Evolutionary conservation across 768 basidiomycete genomes (phyloP), one percentile per base, ranked within the genome.

Genomic region (Lepiota venenata): DNA sequence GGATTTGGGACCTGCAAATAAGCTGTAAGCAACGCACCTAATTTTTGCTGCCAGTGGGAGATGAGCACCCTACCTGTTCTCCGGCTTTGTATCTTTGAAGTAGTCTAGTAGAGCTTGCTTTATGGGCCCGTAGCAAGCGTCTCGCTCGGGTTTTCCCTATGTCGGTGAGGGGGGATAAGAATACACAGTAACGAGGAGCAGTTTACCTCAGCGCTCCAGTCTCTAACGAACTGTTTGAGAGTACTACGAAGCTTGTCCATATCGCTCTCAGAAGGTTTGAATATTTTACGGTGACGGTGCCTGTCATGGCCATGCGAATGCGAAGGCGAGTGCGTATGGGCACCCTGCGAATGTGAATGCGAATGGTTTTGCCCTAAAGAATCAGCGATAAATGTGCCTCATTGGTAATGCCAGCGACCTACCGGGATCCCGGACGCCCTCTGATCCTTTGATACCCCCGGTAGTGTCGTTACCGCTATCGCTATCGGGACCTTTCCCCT

Each of bases 241-340:
- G 94, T 96, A 63, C 92, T 94, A 55, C 93, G 74, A 38, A 98
- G 73, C 64, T 96, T 95, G 65, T 97, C 93, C 84, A 90, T 88
- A 60, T 93, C 88, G 56, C 81, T 80, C 36, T 91, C 88, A 0
- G 80, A 83, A 0, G 84, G 80, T 54, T 71, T 76, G 59, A 77
- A 78, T 46, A 65, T 68, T 40, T 69, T 62, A 44, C 56, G 66
- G 42, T 35, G 60, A 43, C 56, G 58, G 18, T 46, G 61, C 41
- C 16, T 60, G 2, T 38, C 51, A 49, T 68, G 68, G 4, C 61
- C 60, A 60, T 78, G 78, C 3, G 67, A 54, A 58, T 70, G 71
- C 5, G 60, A 48, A 51, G 71, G 72, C 1, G 63, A 61, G 50
- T 72, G 67, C 3, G 40, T 18, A 47, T 56, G 56, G 20, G 39